Conservation (phyloP, 139 green algal species). For the Pseudopediastrum boryanum region DNA sequence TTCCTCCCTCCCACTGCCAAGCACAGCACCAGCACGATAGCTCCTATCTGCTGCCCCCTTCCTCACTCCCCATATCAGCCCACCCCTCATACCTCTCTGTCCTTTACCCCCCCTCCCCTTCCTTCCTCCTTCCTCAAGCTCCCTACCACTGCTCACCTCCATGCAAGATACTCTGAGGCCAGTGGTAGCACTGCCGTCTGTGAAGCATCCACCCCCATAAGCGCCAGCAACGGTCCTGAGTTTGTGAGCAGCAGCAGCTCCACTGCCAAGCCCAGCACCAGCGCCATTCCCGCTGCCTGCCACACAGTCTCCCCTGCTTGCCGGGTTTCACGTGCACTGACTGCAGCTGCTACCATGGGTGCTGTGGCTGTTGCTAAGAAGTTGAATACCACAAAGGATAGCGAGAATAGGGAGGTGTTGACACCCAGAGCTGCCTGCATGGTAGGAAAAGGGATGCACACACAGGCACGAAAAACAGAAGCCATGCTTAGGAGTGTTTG, state of each 20-base stretch:
- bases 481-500: no score
- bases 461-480: no score
- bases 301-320: conserved; percentile 34
- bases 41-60: conserved; percentile 54
- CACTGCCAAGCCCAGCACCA: conserved; percentile 50
- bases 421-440: conserved; percentile 70
- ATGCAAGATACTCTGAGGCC: conserved; percentile 54
- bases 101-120: no score
- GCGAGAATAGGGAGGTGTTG: conserved; percentile 71
- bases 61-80: no score
- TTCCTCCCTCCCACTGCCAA: no score
- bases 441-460: conserved; percentile 4
- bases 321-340: conserved; percentile 41
- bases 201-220: conserved; percentile 63
- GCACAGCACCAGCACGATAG: conserved; percentile 52
- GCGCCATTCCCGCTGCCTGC: conserved; percentile 52
- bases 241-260: conserved; percentile 27
- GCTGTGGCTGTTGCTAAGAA: conserved; percentile 82
- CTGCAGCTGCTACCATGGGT: conserved; percentile 64
- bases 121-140: no score
- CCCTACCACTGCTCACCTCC: no score
- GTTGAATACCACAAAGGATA: conserved; percentile 82
- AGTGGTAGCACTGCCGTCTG: conserved; percentile 44
- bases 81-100: no score
- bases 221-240: conserved; percentile 36